These are phyloP conservation scores for Solanum lignicaule DNA, from an alignment of 257 asterid species.

Conservation along the genomic window DNA sequence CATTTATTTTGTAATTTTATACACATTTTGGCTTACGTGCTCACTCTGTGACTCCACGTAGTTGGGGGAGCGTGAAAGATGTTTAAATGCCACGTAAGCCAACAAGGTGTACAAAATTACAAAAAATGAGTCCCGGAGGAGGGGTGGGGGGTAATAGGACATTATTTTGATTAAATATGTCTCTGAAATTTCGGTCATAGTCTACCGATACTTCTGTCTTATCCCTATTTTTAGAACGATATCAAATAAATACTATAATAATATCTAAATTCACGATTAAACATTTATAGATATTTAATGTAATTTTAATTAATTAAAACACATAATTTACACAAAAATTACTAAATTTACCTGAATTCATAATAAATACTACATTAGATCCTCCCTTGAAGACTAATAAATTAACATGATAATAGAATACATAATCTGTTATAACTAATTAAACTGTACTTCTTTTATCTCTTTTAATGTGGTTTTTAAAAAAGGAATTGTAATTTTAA, in stretches of 20 bases:
- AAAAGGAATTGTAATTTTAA: not conserved
- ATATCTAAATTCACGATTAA: not conserved
- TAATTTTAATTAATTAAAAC: not conserved
- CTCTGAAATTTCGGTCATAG: rapidly evolving
- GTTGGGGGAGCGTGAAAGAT: not conserved
- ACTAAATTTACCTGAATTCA: not conserved
- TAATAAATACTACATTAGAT: not conserved
- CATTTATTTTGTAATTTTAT: too few relatives aligned
- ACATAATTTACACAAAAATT: not conserved
- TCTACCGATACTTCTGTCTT: too few relatives aligned
- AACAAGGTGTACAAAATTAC: too few relatives aligned
- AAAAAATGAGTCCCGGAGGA: not conserved
- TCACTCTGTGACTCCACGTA: too few relatives aligned
- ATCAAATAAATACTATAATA: not conserved
- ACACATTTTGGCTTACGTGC: too few relatives aligned
- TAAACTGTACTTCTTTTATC: not conserved
- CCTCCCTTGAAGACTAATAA: not conserved
- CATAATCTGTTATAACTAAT: not conserved
- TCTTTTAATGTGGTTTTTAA: not conserved
- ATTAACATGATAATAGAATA: not conserved
- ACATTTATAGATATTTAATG: not conserved
- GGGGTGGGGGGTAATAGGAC: not conserved
- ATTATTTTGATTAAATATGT: too few relatives aligned
- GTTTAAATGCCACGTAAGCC: not conserved
- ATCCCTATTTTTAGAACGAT: not conserved